Base-by-base conservation (phyloP, 2,329 filamentous ascomycete species). In the Monilinia laxa region DNA sequence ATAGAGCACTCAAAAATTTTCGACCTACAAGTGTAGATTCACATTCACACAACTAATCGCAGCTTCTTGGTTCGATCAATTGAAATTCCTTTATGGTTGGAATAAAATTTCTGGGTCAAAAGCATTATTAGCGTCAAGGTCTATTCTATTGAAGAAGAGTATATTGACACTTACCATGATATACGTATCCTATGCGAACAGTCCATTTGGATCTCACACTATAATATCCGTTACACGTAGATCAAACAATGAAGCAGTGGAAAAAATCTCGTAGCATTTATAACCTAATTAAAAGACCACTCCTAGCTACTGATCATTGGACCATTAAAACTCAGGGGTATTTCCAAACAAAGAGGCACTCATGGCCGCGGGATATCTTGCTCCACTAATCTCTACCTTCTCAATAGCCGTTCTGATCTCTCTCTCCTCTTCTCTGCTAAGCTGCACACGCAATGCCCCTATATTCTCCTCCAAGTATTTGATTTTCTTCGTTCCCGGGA, bases 401-500 rank as follows among this genome's bases (percentile, higher is more conserved):
- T 75, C 76, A 2, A 76, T 74, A 57, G 85, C 76, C n/a, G 71
- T 72, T 42, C 71, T 68, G 38, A 73, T 69, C 55, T 70, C 68
- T 54, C 68, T 65, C 53, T 67, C 68, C 42, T 72, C 71, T 38
- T 68, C 68, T 42, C 53, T 52, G 0, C 51, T 68, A 65, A 73
- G 59, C 25, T 60, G 54, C 2, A 73, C 66, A 28, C 66, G 52
- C 62, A 73, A 52, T n/a, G 71, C 70, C 1, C 42, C 72, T 23
- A 70, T 10, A 59, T 75, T 75, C 56, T 74, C 72, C 53, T 82
- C 77, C 53, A 84, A 67, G 52, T 81, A 78, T 28, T 78, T 75
- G 20, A 81, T 70, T 28, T 79, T 80, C 67, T 82, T 84, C 0
- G 83, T 84, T 10, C 84, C 84, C 0, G 83, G 83, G 67, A 85